Base-by-base conservation (phyloP, 1,139 yeast genomes). In the Kurtzmaniella quercitrusa region DNA sequence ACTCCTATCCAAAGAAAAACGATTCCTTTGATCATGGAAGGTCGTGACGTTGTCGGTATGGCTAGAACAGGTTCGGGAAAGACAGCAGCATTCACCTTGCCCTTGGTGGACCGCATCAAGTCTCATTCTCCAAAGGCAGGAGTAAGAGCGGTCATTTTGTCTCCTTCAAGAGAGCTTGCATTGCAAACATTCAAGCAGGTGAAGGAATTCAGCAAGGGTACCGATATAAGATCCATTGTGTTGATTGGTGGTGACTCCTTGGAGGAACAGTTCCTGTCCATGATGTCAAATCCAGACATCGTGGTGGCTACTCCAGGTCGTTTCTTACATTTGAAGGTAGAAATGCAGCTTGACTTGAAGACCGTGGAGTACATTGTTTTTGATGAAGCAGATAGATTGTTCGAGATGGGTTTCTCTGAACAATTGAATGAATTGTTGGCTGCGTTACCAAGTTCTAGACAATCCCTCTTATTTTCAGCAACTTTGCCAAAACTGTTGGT, bases 21-120 rank as follows among this genome's bases (percentile, higher is more conserved):
- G 2, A 88, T 94, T 46, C 98, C 98, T 1, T 72, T 90, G 46
- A 83, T 93, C 45, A 70, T 93, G 70, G 91, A 87, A 46, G 85
- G 81, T 47, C 75, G 95, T 58, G 98, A 94, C 66, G 95, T 94
- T 31, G 98, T 94, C 17, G 99, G 98, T 57, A 94, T 94, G 96
- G 99, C 99, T 17, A 79, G 98, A 58, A 94, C 99, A 1, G 99
- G 99, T 56, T 87, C 96, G 27, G 99, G 99, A 73, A 94, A 94
- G 61, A 94, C 99, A 0, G 98, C 98, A 4, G 98, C 98, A 1
- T 94, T 94, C 62, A 80, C 89, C n/a, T 68, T 94, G 46, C 99
- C 99, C 2, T 77, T 94, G 70, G 76, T 94, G 53, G 98, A 94
- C 57, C 84, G 79, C 56, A 70, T 91, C 51, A 88, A 87, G 60